Evolutionary conservation across 257 asterid genomes (phyloP).

Genomic region (Fraxinus excelsior): DNA sequence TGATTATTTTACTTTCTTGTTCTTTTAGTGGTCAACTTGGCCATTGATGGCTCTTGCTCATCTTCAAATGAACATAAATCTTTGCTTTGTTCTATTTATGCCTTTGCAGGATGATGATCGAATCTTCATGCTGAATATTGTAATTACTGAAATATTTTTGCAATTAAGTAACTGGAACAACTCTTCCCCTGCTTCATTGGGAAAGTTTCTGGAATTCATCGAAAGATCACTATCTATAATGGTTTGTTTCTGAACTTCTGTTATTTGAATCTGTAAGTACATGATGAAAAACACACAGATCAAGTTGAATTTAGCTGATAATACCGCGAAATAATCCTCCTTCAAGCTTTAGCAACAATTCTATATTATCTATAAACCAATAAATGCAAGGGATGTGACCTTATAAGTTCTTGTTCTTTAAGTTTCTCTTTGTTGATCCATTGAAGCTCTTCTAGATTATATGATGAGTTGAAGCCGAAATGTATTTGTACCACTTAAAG

Average conservation of each 20-base stretch:
- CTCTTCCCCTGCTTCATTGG: constrained; percentile 55
- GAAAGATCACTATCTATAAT: constrained; percentile 59
- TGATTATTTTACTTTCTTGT: neutral
- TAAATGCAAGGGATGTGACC: neutral
- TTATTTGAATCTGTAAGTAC: neutral
- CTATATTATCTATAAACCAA: neutral
- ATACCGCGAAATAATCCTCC: constrained; percentile 10
- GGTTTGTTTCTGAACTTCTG: constrained; percentile 44
- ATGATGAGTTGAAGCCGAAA: constrained; percentile 16
- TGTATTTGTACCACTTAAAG: constrained; percentile 3
- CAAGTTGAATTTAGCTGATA: constrained; percentile 10
- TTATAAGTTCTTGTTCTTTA: neutral
- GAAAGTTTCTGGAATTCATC: constrained; percentile 67
- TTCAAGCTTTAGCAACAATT: neutral
- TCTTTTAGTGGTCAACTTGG: constrained; percentile 8
- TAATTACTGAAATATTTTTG: constrained; percentile 64
- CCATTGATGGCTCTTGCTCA: neutral
- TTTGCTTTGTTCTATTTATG: constrained; percentile 21
- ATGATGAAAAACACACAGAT: too few species aligned
- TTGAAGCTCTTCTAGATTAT: constrained; percentile 2
- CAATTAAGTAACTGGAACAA: constrained; percentile 53
- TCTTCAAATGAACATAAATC: constrained; percentile 19
- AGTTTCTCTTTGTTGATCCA: neutral
- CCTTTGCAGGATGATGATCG: constrained; percentile 73
- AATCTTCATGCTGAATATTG: constrained; percentile 59